These are phyloP conservation scores for Picochlorum costavermella DNA, from an alignment of 139 green algal species.

Conservation along the genomic window DNA sequence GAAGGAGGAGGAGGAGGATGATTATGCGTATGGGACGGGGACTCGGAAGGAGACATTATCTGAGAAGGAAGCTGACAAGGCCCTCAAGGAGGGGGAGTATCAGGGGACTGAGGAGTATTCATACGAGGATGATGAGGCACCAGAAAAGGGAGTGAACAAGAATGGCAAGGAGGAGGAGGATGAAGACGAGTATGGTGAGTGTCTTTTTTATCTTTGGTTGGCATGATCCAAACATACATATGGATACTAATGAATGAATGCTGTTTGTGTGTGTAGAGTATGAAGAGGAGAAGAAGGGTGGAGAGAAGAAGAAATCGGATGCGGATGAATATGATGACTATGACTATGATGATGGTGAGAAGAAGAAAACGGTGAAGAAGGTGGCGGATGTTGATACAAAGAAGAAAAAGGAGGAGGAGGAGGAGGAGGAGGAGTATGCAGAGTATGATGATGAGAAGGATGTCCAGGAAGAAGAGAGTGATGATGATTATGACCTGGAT, in stretches of 20 bases:
- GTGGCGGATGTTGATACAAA: background rate
- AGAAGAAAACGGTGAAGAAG: background rate
- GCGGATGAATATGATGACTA: background rate
- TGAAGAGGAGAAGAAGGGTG: background rate
- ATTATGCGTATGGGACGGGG: conserved; percentile 2
- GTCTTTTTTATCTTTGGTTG: no score
- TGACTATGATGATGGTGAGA: background rate
- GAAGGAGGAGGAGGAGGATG: background rate
- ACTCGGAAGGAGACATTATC: background rate
- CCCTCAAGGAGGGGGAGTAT: background rate
- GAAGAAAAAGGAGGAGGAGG: background rate
- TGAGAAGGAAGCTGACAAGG: background rate
- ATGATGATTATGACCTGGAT: background rate
- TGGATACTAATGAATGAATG: no score
- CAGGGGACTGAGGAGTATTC: background rate
- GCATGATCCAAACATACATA: no score
- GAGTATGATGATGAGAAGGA: conserved; percentile 8
- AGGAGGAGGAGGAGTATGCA: background rate
- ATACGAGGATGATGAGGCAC: background rate
- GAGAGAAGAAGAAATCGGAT: background rate
- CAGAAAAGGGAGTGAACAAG: background rate
- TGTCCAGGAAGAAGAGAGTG: background rate
- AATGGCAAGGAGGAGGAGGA: background rate
- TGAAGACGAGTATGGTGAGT: background rate
- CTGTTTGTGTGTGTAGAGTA: background rate